These are phyloP conservation scores for Porcisia deanei DNA, from an alignment of 208 protist genomes.

Conservation along the genomic window DNA sequence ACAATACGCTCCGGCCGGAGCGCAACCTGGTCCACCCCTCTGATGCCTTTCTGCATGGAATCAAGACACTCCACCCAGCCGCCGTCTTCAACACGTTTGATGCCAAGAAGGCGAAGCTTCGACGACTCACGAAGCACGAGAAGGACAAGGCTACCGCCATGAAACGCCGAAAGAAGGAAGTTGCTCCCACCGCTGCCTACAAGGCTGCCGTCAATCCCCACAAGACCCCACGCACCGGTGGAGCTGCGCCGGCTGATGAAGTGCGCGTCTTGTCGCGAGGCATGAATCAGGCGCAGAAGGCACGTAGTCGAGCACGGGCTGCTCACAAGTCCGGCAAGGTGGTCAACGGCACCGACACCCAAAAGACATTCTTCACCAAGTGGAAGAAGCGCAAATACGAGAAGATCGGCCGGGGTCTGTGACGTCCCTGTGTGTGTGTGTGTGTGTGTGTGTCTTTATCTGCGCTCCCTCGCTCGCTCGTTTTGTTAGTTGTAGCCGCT, in stretches of 20 bases:
- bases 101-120: conserved; percentile 65
- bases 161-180: conserved; percentile 53
- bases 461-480: background rate
- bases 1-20: conserved; percentile 64
- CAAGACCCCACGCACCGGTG: conserved; percentile 69
- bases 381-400: conserved; percentile 65
- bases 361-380: conserved; percentile 55
- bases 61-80: conserved; percentile 74
- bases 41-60: conserved; percentile 69
- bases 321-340: conserved; percentile 30
- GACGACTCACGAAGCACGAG: conserved; percentile 73
- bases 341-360: background rate
- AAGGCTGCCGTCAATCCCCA: conserved; percentile 74
- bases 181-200: conserved; percentile 79
- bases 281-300: conserved; percentile 35
- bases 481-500: background rate
- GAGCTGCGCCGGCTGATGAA: conserved; percentile 50
- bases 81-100: conserved; percentile 83
- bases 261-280: conserved; percentile 59
- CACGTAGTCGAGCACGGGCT: conserved; percentile 15
- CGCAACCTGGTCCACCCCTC: conserved; percentile 75
- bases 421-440: conserved; percentile 9
- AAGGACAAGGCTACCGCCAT: conserved; percentile 54
- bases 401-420: conserved; percentile 71
- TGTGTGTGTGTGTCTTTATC: background rate